These are phyloP conservation scores for Durio zibethinus DNA, from an alignment of 345 rosid genomes.

Conservation along the genomic window DNA sequence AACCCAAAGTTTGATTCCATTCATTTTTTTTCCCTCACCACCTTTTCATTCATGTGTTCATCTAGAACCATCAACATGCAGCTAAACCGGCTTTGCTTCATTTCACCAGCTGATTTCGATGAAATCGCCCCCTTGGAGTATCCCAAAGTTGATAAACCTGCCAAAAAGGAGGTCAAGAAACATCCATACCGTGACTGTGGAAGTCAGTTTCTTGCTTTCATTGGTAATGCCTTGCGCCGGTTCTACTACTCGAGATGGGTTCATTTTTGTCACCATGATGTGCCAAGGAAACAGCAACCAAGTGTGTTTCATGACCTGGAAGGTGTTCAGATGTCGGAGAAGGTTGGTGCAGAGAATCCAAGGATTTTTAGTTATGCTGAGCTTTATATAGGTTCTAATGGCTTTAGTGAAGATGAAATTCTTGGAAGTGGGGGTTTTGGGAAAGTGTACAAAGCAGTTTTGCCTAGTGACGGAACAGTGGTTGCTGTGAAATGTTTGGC, in stretches of 20 bases:
- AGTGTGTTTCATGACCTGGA: slow-evolving; percentile 62
- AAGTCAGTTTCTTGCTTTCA: slow-evolving; percentile 33
- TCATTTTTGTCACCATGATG: slow-evolving; percentile 25
- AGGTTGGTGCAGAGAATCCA: slow-evolving; percentile 73
- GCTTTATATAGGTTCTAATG: slow-evolving; percentile 88
- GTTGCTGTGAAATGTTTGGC: slow-evolving; percentile 92
- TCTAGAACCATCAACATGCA: slow-evolving; percentile 30
- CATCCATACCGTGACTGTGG: slow-evolving; percentile 45
- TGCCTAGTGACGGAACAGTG: slow-evolving; percentile 83
- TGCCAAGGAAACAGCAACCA: slow-evolving; percentile 13
- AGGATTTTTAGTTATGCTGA: slow-evolving; percentile 89
- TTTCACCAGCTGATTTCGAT: slow-evolving; percentile 52
- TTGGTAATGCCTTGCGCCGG: slow-evolving; percentile 40
- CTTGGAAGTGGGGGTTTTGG: slow-evolving; percentile 98
- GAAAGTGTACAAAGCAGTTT: slow-evolving; percentile 64
- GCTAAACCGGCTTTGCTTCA: slow-evolving; percentile 55
- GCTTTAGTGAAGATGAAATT: slow-evolving; percentile 59
- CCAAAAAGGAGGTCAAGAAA: slow-evolving; percentile 21
- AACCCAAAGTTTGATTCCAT: not conserved
- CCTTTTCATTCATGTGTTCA: not conserved
- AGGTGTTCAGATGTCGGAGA: slow-evolving; percentile 72
- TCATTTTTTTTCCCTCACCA: not conserved
- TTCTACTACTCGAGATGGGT: slow-evolving; percentile 44
- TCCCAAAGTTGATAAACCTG: slow-evolving; percentile 13
- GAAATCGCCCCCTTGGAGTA: slow-evolving; percentile 35